A percentile compares a stretch with the other conserved stretches of the same genome.
Conservation (phyloP, 2,329 filamentous ascomycete genomes). For the Colletotrichum cordylinicola region DNA sequence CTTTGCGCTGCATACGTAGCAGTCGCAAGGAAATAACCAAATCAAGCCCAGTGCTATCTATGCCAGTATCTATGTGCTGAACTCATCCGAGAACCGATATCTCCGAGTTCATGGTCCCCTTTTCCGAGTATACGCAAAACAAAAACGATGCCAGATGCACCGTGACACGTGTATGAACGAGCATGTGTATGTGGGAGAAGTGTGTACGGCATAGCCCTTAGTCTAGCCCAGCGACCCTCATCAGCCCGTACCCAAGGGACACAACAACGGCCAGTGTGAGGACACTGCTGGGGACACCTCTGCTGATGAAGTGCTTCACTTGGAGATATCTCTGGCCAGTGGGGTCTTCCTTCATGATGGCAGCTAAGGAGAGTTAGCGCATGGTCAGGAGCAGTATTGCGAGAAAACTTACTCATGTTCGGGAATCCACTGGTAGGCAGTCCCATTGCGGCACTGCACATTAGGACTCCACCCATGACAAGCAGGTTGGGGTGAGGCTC, state of each 20-base stretch:
- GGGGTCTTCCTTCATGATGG: slow-evolving; percentile 98
- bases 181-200: neutral
- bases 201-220: slow-evolving; percentile 28
- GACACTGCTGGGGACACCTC: slow-evolving; percentile 88
- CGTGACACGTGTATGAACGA: neutral
- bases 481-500: slow-evolving; percentile 92
- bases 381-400: neutral
- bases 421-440: slow-evolving; percentile 96
- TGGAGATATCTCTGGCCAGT: slow-evolving; percentile 91
- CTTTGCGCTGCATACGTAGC: neutral
- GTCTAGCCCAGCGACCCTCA: slow-evolving; percentile 74
- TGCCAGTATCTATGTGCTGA: neutral
- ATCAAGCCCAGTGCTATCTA: neutral
- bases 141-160: neutral
- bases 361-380: slow-evolving; percentile 60
- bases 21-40: neutral
- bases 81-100: neutral
- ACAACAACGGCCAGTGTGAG: slow-evolving; percentile 83
- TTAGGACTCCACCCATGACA: slow-evolving; percentile 93
- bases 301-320: slow-evolving; percentile 92
- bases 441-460: slow-evolving; percentile 98
- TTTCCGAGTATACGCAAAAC: neutral
- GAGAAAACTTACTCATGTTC: slow-evolving; percentile 86
- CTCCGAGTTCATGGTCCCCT: neutral
- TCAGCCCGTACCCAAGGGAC: slow-evolving; percentile 88